phyloP scores from a whole-genome alignment of 2,329 filamentous ascomycete genomes.

The Knufia fluminis region DNA sequence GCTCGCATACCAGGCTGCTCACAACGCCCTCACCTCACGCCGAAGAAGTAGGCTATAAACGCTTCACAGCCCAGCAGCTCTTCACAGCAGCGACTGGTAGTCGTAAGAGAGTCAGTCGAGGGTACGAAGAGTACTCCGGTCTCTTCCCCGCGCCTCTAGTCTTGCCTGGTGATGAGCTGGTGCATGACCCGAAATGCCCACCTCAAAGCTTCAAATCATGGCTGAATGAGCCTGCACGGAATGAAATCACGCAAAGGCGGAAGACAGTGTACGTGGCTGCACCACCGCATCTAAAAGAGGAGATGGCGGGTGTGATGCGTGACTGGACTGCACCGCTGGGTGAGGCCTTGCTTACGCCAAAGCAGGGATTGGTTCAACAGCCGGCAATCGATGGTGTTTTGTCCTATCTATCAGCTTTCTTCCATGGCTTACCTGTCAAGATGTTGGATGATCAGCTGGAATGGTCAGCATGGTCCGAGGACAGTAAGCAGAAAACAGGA shows the following conservation, averaged over 20 bases:
- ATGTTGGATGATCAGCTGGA: constrained; percentile 31
- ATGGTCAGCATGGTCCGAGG: constrained; percentile 43
- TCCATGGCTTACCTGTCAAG: constrained; percentile 46
- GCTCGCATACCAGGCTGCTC: too few relatives aligned
- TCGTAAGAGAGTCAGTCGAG: background rate
- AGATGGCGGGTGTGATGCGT: constrained; percentile 31
- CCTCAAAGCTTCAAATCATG: constrained; percentile 48
- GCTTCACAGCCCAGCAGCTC: constrained; percentile 3
- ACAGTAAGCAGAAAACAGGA: constrained; percentile 8
- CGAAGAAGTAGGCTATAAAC: background rate
- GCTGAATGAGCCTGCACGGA: constrained; percentile 38
- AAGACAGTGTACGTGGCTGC: constrained; percentile 48
- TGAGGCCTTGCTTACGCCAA: background rate
- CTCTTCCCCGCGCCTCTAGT: constrained; percentile 51
- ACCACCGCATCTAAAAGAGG: constrained; percentile 33
- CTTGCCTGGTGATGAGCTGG: constrained; percentile 51
- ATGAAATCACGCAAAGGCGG: constrained; percentile 38
- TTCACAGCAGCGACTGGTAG: constrained; percentile 9
- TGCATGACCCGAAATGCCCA: constrained; percentile 42
- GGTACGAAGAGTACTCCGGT: background rate
- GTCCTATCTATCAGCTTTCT: constrained; percentile 43
- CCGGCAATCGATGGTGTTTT: constrained; percentile 28
- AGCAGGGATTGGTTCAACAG: background rate
- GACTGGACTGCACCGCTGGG: constrained; percentile 34
- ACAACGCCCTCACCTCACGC: too few relatives aligned